Conservation (phyloP, 352 stramenopile species). For the Phytophthora multivora region DNA sequence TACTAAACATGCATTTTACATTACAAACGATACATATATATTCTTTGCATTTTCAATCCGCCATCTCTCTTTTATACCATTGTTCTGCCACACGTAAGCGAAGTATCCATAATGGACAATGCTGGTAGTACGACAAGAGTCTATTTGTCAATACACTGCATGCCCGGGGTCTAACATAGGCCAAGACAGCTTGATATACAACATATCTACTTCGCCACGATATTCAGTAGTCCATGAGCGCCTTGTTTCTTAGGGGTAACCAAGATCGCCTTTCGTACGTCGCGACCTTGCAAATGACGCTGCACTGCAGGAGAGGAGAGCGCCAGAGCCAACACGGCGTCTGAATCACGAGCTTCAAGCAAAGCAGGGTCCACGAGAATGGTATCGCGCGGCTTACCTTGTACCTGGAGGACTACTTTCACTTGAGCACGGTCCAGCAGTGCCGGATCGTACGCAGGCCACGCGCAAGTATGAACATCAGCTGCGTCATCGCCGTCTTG, state of each 20-base stretch:
- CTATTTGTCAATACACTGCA: constrained; percentile 14
- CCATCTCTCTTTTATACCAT: not conserved
- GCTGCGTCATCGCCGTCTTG: constrained; percentile 22
- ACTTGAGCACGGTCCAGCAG: constrained; percentile 73
- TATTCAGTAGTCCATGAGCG: constrained; percentile 77
- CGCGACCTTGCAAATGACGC: constrained; percentile 68
- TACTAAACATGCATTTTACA: constrained; percentile 8
- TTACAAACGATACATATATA: not conserved
- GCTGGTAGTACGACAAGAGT: not conserved
- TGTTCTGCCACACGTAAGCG: not conserved
- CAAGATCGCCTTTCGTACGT: constrained; percentile 75
- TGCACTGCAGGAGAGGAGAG: constrained; percentile 60
- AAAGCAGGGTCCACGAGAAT: constrained; percentile 63
- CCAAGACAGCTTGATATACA: not conserved
- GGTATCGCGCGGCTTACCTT: constrained; percentile 77
- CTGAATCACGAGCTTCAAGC: constrained; percentile 51
- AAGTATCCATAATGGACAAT: too few species aligned
- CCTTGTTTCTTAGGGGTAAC: constrained; percentile 85
- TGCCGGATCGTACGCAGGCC: constrained; percentile 60
- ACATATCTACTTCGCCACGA: constrained; percentile 55
- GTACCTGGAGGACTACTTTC: constrained; percentile 84
- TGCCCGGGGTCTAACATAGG: not conserved
- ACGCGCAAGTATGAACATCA: constrained; percentile 69
- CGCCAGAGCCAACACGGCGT: constrained; percentile 67
- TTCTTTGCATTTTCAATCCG: constrained; percentile 9